Conservation (phyloP, 768 basidiomycete genomes). For the Phylloporus sp. region DNA sequence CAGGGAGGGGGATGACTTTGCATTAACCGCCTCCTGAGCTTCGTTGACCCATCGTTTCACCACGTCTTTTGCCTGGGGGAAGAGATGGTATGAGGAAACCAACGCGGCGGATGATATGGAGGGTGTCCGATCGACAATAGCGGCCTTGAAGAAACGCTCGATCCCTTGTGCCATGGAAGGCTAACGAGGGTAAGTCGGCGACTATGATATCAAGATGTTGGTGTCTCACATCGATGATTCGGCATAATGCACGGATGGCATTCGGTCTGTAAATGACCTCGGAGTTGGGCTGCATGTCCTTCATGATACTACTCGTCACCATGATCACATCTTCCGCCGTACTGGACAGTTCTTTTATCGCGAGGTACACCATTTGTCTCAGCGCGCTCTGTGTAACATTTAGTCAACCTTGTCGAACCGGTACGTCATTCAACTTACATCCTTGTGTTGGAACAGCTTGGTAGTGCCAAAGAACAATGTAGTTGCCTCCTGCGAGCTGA, state of each 20-base stretch:
- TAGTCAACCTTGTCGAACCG: conserved; percentile 4
- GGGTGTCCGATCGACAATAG: conserved; percentile 94
- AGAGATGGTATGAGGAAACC: conserved; percentile 96
- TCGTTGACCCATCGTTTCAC: conserved; percentile 99
- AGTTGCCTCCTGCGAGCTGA: conserved; percentile 94
- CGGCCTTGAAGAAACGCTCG: conserved; percentile 98
- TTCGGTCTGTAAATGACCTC: conserved; percentile 99
- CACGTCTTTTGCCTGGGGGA: conserved; percentile 89
- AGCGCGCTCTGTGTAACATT: conserved; percentile 67
- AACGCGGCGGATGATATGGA: conserved; percentile 95
- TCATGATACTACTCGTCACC: conserved; percentile 99
- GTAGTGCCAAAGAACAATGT: conserved; percentile 98
- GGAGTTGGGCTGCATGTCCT: conserved; percentile 99
- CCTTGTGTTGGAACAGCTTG: conserved; percentile 98
- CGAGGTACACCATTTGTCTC: conserved; percentile 96
- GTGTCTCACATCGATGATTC: conserved; percentile 88
- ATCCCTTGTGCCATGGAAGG: conserved; percentile 99
- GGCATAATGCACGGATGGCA: conserved; percentile 91
- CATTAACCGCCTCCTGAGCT: conserved; percentile 91
- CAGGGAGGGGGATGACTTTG: conserved; percentile 73
- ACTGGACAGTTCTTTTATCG: conserved; percentile 94
- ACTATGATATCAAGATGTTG: conserved; percentile 34
- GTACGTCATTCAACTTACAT: conserved; percentile 56
- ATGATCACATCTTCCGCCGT: conserved; percentile 99
- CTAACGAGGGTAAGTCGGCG: conserved; percentile 38